Evolutionary conservation across 257 asterid species (phyloP).

Genomic region (Plantago major): DNA sequence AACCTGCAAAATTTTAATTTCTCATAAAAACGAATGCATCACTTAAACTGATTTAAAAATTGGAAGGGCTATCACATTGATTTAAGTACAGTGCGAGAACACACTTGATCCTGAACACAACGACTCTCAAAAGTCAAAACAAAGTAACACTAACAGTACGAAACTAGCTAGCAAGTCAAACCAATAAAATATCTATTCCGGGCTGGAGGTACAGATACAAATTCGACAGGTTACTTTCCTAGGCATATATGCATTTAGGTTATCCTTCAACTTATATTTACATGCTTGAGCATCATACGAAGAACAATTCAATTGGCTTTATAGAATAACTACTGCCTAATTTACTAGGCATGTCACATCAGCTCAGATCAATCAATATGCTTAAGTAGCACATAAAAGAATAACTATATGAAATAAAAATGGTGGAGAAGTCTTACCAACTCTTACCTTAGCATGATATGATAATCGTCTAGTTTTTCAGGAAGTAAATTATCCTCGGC

Average conservation of each 20-base stretch:
- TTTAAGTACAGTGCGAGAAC: constrained; percentile 5
- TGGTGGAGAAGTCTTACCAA: constrained; percentile 26
- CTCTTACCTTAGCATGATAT: constrained; percentile 52
- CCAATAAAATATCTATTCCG: not conserved
- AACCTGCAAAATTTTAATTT: constrained; percentile 40
- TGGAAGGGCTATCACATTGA: constrained; percentile 5
- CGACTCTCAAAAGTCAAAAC: not conserved
- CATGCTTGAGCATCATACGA: not conserved
- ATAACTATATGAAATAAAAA: too few species aligned
- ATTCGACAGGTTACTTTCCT: too few species aligned
- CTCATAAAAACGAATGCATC: not conserved
- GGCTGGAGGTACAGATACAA: too few species aligned
- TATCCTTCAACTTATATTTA: not conserved
- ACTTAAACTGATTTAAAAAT: constrained; percentile 17
- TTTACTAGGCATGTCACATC: not conserved
- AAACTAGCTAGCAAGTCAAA: constrained; percentile 7
- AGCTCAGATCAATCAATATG: constrained; percentile 3
- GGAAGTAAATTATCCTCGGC: constrained; percentile 54
- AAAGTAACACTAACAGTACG: not conserved
- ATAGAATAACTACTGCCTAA: not conserved
- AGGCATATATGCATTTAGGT: too few species aligned
- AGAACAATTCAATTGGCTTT: constrained; percentile 13
- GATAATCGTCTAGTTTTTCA: constrained; percentile 51
- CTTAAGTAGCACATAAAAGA: not conserved
- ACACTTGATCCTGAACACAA: constrained; percentile 4